Evolutionary conservation across 768 basidiomycete species (phyloP).

Genomic region (Rossbeevera mucosa): DNA sequence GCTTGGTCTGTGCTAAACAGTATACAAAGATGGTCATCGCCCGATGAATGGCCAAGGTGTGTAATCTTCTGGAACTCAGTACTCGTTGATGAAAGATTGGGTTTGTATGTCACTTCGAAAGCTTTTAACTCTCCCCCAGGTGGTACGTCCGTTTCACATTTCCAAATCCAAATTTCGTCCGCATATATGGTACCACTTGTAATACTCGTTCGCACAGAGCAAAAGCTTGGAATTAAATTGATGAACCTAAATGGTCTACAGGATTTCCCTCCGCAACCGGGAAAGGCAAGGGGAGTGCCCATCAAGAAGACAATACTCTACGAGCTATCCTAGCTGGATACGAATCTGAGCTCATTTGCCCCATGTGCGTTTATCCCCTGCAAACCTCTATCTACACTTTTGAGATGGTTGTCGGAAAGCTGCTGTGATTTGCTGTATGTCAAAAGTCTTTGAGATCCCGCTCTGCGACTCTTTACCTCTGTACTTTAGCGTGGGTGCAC

Average conservation of each 20-base stretch:
- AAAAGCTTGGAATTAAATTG: not conserved
- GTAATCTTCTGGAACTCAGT: constrained; percentile 1
- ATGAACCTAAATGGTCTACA: constrained; percentile 1
- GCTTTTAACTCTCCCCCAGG: not conserved
- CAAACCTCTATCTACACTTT: not conserved
- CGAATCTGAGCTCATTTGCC: constrained; percentile 64
- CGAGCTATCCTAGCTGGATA: constrained; percentile 40
- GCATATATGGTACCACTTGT: not conserved
- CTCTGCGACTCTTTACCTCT: not conserved
- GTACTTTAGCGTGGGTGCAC: constrained; percentile 50
- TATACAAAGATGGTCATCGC: constrained; percentile 5
- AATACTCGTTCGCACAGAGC: constrained; percentile 9
- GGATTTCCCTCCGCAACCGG: constrained; percentile 19
- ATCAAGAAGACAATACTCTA: constrained; percentile 21
- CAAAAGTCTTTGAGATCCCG: not conserved
- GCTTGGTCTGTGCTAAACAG: not conserved
- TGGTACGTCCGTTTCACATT: constrained; percentile 17
- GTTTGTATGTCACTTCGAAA: not conserved
- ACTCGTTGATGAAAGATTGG: not conserved
- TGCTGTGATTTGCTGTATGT: constrained; percentile 70
- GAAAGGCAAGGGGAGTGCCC: constrained; percentile 44
- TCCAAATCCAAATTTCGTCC: not conserved
- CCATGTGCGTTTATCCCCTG: constrained; percentile 52
- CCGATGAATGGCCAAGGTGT: constrained; percentile 2
- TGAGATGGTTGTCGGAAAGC: constrained; percentile 37